Evolutionary conservation across 106 monocot species (phyloP).

Genomic region (Dioscorea alata): DNA sequence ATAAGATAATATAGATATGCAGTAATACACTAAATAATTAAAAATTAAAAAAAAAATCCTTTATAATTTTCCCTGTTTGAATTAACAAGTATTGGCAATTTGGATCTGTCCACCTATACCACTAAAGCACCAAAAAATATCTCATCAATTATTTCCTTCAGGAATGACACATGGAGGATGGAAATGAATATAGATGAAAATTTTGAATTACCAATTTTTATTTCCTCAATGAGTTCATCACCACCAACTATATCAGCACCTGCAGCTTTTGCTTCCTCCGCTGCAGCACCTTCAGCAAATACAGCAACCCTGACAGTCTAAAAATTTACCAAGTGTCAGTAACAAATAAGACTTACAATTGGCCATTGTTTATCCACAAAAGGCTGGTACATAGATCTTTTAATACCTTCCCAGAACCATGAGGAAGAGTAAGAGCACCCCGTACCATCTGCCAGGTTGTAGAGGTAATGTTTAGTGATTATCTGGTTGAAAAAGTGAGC

Average conservation of each 20-base stretch:
- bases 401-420: constrained; percentile 88
- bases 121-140: too few relatives aligned
- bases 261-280: constrained; percentile 85
- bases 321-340: constrained; percentile 4
- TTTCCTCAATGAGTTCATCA: constrained; percentile 88
- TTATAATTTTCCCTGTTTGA: too few relatives aligned
- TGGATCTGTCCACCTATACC: too few relatives aligned
- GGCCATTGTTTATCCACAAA: neutral
- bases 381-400: too few relatives aligned
- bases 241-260: constrained; percentile 96
- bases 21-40: too few relatives aligned
- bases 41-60: too few relatives aligned
- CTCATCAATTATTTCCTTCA: too few relatives aligned
- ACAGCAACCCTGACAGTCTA: constrained; percentile 93
- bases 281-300: constrained; percentile 89
- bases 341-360: too few relatives aligned
- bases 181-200: neutral
- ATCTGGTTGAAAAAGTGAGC: neutral
- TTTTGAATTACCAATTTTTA: constrained; percentile 53
- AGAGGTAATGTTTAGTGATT: neutral
- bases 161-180: too few relatives aligned
- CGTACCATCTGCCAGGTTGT: constrained; percentile 66
- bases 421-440: constrained; percentile 82
- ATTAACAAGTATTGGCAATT: too few relatives aligned
- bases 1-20: too few relatives aligned